Evolutionary conservation across 176 grass and related monocot species (phyloP).

Genomic region (Aegilops tauschii): DNA sequence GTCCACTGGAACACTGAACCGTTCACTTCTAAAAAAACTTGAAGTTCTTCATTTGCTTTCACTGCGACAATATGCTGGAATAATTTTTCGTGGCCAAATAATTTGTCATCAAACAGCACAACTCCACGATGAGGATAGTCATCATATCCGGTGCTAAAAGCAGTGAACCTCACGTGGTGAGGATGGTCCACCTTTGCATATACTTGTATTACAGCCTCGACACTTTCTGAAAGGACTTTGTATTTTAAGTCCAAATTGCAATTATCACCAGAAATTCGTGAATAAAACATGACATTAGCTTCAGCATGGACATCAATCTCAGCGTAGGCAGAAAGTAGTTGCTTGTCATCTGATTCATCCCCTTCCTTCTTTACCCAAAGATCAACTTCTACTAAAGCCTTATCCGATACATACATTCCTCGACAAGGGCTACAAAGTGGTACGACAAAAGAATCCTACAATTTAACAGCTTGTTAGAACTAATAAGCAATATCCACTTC

Average conservation of each 20-base stretch:
- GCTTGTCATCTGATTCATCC: slow-evolving; percentile 12
- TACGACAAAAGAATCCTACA: slow-evolving; percentile 13
- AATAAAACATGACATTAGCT: neutral
- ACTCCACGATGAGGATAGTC: neutral
- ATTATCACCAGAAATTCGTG: slow-evolving; percentile 15
- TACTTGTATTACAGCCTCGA: slow-evolving; percentile 30
- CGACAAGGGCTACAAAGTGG: slow-evolving; percentile 35
- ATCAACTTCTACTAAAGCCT: slow-evolving; percentile 39
- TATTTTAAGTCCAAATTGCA: slow-evolving; percentile 17
- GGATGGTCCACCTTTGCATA: neutral
- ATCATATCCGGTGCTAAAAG: neutral
- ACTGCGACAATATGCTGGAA: neutral
- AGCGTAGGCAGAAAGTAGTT: slow-evolving; percentile 4
- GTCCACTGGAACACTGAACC: neutral
- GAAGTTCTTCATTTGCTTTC: neutral
- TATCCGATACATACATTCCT: slow-evolving; percentile 27
- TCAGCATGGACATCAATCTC: neutral
- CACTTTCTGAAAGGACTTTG: neutral
- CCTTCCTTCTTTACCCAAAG: slow-evolving; percentile 29
- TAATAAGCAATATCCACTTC: neutral
- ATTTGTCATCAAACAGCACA: neutral
- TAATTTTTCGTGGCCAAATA: neutral
- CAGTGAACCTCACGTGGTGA: neutral
- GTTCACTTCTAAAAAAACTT: neutral
- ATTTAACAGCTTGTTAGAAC: slow-evolving; percentile 6